Base-by-base conservation (phyloP, 1,284 basidiomycete species). In the Singerocomus rubriflavus region DNA sequence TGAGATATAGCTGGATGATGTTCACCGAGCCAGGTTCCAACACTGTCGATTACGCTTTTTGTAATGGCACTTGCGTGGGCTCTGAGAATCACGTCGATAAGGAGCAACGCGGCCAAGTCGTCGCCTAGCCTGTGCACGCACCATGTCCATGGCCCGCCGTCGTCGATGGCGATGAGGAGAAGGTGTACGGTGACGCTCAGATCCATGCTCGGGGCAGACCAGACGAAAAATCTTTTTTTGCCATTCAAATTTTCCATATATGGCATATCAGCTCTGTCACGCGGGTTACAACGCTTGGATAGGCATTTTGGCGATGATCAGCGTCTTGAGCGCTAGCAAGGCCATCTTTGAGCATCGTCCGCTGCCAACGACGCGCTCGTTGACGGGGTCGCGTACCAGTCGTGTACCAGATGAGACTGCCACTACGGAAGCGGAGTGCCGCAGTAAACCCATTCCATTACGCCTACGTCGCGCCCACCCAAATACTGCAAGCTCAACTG, bases 11-110 rank as follows among this genome's bases (percentile, higher is more conserved):
- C 14, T 50, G 35, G 26, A 48, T 39, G 54, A 56, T 58, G 53
- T 61, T 66, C 66, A 65, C 63, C 66, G 63, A 65, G 63, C 63
- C 63, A 65, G 56, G 57, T 64, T 57, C 56, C 49, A 47, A 58
- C 67, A 65, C 66, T 63, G 63, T 63, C 55, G 54, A 67, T 70
- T 69, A 69, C 64, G 57, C 56, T 21, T 64, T 57, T 59, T 50
- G 55, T 58, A 40, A 38, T 31, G 16, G 37, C 33, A 9, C 46
- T 54, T 53, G 42, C 44, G 30, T 36, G 36, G 46, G 17, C 32
- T 40, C 41, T 52, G 52, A 37, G 60, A 59, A 54, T 46, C 36
- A 10, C 44, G 6, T 46, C 43, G 46, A 44, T 48, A 55, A 44
- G 14, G 48, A 21, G 39, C 3, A 43, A 33, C 38, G 2, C 38